Evolutionary conservation across 2,329 filamentous ascomycete genomes (phyloP), one percentile per base, ranked within the genome.

Genomic region (Mycosphaerella sp.): DNA sequence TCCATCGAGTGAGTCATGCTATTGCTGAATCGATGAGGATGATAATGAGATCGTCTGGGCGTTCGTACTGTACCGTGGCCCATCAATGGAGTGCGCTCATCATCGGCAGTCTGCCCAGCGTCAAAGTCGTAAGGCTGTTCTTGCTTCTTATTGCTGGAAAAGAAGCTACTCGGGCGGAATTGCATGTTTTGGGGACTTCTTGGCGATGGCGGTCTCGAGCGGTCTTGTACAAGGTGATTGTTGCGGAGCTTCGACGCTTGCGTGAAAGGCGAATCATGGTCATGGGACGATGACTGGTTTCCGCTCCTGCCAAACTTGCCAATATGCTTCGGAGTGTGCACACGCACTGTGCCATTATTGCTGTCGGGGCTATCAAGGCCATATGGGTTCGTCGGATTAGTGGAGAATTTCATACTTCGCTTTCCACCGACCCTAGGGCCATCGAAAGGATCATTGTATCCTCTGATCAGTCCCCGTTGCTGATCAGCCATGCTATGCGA

Each of bases 361-460:
- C 71, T 56, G 55, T 64, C 63, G 1, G 65, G 59, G 16, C 75
- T 71, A 55, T 73, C 76, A 56, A 79, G 81, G 57, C 78, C 82
- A 58, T 75, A 45, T 13, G 47, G 42, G 30, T 55, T 55, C 7
- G 40, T 83, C 1, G 85, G 82, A 55, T 79, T 81, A 68, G 88
- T 91, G 52, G 87, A 86, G 65, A 97, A 97, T 65, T 96, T 97
- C 89, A 95, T 96, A 70, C 86, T 94, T 73, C 88, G 89, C 72
- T 94, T 96, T 60, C 85, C 80, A 7, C 79, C 79, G 14, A 86
- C 75, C 44, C 78, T 77, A 51, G 81, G 79, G 47, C 78, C 74
- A 41, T 74, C 77, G 52, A 89, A 86, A 25, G 86, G 72, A 46
- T 79, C 77, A 54, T 82, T 81, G 53, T 89, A 84, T n/a, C 80